A percentile compares a stretch with the other conserved stretches of the same genome.
These are phyloP conservation scores for Blastobotrys niveus DNA, from an alignment of 1,139 yeast species.

Conservation along the genomic window DNA sequence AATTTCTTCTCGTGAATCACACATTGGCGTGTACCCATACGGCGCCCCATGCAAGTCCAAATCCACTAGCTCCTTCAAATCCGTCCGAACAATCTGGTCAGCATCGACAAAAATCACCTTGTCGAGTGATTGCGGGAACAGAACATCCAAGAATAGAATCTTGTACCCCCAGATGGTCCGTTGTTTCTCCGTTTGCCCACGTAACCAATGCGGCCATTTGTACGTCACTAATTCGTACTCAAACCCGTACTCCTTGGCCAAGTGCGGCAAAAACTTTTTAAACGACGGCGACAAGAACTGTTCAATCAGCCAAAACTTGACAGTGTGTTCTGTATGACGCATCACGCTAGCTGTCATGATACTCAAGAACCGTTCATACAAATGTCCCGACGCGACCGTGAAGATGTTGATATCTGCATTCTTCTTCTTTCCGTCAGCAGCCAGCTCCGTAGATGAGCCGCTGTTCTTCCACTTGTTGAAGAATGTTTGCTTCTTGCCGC, in stretches of 20 bases:
- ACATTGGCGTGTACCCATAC: slow-evolving; percentile 83
- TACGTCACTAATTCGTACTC: slow-evolving; percentile 70
- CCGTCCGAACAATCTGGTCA: slow-evolving; percentile 71
- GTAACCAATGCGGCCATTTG: slow-evolving; percentile 90
- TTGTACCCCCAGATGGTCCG: slow-evolving; percentile 86
- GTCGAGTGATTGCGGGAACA: slow-evolving; percentile 73
- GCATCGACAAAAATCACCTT: slow-evolving; percentile 83
- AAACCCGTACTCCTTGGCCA: slow-evolving; percentile 55
- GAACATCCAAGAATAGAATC: slow-evolving; percentile 74
- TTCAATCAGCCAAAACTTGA: slow-evolving; percentile 85
- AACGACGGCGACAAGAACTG: slow-evolving; percentile 70
- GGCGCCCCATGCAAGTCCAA: slow-evolving; percentile 71
- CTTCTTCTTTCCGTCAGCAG: slow-evolving; percentile 18
- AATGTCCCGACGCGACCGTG: slow-evolving; percentile 73
- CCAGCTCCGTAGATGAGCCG: too few relatives aligned
- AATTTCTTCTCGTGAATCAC: slow-evolving; percentile 74
- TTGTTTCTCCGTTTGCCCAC: slow-evolving; percentile 69
- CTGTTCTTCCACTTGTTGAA: slow-evolving; percentile 10
- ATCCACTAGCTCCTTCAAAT: slow-evolving; percentile 59
- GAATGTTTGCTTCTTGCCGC: slow-evolving; percentile 14
- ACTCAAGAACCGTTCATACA: slow-evolving; percentile 65
- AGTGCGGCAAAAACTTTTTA: slow-evolving; percentile 51
- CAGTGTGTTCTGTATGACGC: slow-evolving; percentile 52
- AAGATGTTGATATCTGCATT: slow-evolving; percentile 71
- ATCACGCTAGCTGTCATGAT: slow-evolving; percentile 78